A percentile compares a stretch with the other conserved stretches of the same genome.
phyloP scores from a whole-genome alignment of 1,284 basidiomycete genomes.

The Tilletiaria anomala region DNA sequence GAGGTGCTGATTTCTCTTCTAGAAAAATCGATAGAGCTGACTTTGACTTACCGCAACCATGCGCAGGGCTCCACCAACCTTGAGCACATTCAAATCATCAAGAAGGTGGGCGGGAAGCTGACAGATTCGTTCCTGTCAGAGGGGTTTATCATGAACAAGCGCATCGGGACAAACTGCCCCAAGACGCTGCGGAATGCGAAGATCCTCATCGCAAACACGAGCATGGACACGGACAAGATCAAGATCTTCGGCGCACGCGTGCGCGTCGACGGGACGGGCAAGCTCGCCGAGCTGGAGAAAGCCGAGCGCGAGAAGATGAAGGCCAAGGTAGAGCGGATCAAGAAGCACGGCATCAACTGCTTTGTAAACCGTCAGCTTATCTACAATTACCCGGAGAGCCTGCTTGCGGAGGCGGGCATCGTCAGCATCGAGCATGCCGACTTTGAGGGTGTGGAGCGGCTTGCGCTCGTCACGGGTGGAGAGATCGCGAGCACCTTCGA shows the following conservation, averaged over 20 bases:
- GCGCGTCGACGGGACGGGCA: slow-evolving; percentile 86
- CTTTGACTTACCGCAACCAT: neutral
- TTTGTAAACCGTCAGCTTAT: slow-evolving; percentile 98
- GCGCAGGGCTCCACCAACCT: slow-evolving; percentile 73
- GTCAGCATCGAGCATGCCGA: slow-evolving; percentile 97
- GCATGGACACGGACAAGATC: slow-evolving; percentile 99
- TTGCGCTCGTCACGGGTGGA: slow-evolving; percentile 91
- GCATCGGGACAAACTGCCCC: slow-evolving; percentile 84
- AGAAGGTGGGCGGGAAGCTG: slow-evolving; percentile 95
- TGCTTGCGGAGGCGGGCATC: slow-evolving; percentile 85
- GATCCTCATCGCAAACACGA: slow-evolving; percentile 94
- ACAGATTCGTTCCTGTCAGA: slow-evolving; percentile 97
- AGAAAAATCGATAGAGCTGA: neutral
- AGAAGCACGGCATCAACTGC: slow-evolving; percentile 85
- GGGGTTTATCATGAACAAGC: slow-evolving; percentile 97
- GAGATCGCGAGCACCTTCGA: slow-evolving; percentile 97
- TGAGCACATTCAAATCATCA: slow-evolving; percentile 99
- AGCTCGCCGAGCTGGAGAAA: slow-evolving; percentile 91
- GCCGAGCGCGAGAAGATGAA: slow-evolving; percentile 99
- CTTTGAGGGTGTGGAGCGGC: slow-evolving; percentile 93
- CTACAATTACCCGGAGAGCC: slow-evolving; percentile 96
- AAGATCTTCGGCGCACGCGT: slow-evolving; percentile 96
- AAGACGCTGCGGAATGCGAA: slow-evolving; percentile 89
- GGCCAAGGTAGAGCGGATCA: slow-evolving; percentile 88
- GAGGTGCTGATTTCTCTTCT: neutral